These are phyloP conservation scores for Clonostachys byssicola DNA, from an alignment of 2,329 filamentous ascomycete genomes.

Conservation along the genomic window DNA sequence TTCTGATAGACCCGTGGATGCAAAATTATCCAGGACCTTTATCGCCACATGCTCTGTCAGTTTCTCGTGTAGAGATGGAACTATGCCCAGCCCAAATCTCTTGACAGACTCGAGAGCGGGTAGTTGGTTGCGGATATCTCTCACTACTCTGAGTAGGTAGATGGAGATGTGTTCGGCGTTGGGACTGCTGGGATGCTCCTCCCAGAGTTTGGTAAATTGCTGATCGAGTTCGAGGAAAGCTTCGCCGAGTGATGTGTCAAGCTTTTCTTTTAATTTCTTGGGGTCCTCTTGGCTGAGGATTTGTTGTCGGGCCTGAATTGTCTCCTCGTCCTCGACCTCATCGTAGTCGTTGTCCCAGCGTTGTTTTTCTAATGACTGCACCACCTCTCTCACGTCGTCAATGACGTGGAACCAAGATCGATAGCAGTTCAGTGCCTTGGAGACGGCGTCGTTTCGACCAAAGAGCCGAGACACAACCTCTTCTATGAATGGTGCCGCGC, in stretches of 20 bases:
- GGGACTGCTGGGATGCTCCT: slow-evolving; percentile 33
- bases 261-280: slow-evolving; percentile 52
- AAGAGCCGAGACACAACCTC: slow-evolving; percentile 66
- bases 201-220: slow-evolving; percentile 48
- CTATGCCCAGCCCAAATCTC: slow-evolving; percentile 54
- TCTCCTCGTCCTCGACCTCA: slow-evolving; percentile 70
- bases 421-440: slow-evolving; percentile 59
- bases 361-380: slow-evolving; percentile 62
- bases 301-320: slow-evolving; percentile 61
- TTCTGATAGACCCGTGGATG: slow-evolving; percentile 30
- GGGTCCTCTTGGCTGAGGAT: slow-evolving; percentile 72
- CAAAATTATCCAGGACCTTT: slow-evolving; percentile 43
- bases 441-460: slow-evolving; percentile 66
- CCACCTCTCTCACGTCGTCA: slow-evolving; percentile 58
- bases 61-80: slow-evolving; percentile 60
- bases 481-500: slow-evolving; percentile 64
- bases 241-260: slow-evolving; percentile 49
- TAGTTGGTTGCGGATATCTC: slow-evolving; percentile 67
- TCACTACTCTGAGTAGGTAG: slow-evolving; percentile 69
- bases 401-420: slow-evolving; percentile 71
- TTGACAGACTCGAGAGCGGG: slow-evolving; percentile 46
- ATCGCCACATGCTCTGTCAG: slow-evolving; percentile 51
- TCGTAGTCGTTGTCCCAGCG: slow-evolving; percentile 74
- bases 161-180: slow-evolving; percentile 49
- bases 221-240: slow-evolving; percentile 56